These are phyloP conservation scores for Lentinula edodes DNA, from an alignment of 768 basidiomycete genomes.

Conservation along the genomic window DNA sequence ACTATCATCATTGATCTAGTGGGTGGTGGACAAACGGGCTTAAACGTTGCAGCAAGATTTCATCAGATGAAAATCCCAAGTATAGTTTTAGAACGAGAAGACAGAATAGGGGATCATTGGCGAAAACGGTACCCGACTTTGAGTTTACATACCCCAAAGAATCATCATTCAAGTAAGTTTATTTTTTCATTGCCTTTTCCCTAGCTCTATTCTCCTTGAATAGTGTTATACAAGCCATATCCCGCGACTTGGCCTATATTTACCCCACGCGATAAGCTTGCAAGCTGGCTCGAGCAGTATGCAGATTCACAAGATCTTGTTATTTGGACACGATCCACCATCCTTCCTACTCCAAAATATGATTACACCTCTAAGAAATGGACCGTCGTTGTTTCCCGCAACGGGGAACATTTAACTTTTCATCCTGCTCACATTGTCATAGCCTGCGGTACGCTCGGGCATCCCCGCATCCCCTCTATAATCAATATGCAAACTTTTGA, in stretches of 20 bases:
- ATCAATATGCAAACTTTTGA: conserved; percentile 20
- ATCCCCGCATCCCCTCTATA: conserved; percentile 25
- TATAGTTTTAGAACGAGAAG: conserved; percentile 54
- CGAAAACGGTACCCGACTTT: conserved; percentile 53
- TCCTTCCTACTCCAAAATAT: conserved; percentile 26
- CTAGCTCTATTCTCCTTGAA: background rate
- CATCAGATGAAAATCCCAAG: conserved; percentile 50
- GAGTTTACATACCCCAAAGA: conserved; percentile 39
- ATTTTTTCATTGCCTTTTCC: conserved; percentile 4
- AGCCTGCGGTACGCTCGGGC: conserved; percentile 31
- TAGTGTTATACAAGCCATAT: conserved; percentile 33
- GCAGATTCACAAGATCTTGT: conserved; percentile 32
- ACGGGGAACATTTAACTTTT: conserved; percentile 23
- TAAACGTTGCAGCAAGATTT: conserved; percentile 34
- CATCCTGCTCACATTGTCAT: conserved; percentile 21
- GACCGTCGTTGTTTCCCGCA: conserved; percentile 31
- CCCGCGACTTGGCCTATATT: conserved; percentile 31
- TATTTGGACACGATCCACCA: conserved; percentile 33
- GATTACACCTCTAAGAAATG: conserved; percentile 24
- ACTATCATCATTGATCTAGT: conserved; percentile 13
- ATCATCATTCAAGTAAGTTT: conserved; percentile 12
- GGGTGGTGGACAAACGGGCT: conserved; percentile 29
- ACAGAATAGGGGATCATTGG: conserved; percentile 57
- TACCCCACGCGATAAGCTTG: conserved; percentile 35
- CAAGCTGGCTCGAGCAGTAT: conserved; percentile 40